phyloP scores from a whole-genome alignment of 345 rosid genomes.

The Aquilaria yunnanensis region DNA sequence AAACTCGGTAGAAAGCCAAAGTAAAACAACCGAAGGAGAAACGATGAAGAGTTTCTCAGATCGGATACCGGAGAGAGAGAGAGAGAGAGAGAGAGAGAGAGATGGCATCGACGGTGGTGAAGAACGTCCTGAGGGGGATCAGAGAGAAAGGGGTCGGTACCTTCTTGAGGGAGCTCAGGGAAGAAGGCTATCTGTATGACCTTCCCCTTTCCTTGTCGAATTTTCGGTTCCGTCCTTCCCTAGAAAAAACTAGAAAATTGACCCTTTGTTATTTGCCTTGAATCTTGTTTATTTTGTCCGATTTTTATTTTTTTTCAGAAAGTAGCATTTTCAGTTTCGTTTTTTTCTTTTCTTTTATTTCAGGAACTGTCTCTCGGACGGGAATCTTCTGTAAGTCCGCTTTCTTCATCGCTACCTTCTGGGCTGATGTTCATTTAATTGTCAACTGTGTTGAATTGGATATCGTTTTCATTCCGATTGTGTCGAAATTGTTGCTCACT shows the following conservation, averaged over 20 bases:
- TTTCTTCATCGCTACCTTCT: no score
- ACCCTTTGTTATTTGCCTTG: neutral
- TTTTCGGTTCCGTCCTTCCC: neutral
- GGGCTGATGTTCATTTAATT: no score
- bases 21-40: neutral
- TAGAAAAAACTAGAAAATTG: neutral
- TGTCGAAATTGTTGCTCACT: no score
- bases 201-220: constrained; percentile 1
- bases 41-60: no score
- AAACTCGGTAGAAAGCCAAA: neutral
- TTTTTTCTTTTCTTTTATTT: constrained; percentile 13
- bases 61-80: neutral
- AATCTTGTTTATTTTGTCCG: neutral
- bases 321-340: constrained; percentile 7
- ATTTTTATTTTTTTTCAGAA: neutral
- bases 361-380: constrained; percentile 74
- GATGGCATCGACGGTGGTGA: constrained; percentile 79
- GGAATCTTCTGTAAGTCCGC: constrained; percentile 77
- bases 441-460: no score
- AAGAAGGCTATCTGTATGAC: constrained; percentile 69
- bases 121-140: constrained; percentile 55
- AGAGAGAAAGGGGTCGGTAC: constrained; percentile 65
- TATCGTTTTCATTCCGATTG: no score
- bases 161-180: constrained; percentile 58
- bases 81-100: constrained; percentile 26